Evolutionary conservation across 2,329 filamentous ascomycete species (phyloP).

Genomic region (Diaporthe sp.): DNA sequence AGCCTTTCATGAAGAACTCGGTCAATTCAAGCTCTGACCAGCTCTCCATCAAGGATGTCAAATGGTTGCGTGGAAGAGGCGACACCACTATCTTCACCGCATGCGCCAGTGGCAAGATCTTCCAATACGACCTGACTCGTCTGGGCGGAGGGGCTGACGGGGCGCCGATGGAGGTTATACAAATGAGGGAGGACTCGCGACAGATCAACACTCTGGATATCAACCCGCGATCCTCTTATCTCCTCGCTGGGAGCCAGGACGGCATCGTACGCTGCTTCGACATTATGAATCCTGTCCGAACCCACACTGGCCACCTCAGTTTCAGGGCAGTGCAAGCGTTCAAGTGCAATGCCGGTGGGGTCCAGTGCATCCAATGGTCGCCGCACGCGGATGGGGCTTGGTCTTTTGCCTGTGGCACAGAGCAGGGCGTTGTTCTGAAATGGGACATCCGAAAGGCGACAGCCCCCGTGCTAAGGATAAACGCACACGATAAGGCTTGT

Average conservation of each 20-base stretch:
- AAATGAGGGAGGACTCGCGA: conserved; percentile 71
- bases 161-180: conserved; percentile 65
- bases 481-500: conserved; percentile 72
- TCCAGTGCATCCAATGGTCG: conserved; percentile 75
- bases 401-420: conserved; percentile 74
- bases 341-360: conserved; percentile 66
- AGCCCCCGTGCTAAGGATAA: conserved; percentile 69
- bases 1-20: conserved; percentile 58
- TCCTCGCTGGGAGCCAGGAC: conserved; percentile 75
- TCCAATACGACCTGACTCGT: conserved; percentile 71
- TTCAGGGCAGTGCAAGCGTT: conserved; percentile 62
- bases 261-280: conserved; percentile 74
- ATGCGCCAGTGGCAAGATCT: conserved; percentile 74
- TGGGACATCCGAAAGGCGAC: conserved; percentile 72
- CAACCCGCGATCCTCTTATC: conserved; percentile 68
- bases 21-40: conserved; percentile 63
- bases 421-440: conserved; percentile 71
- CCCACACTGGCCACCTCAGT: conserved; percentile 61
- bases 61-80: conserved; percentile 63
- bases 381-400: conserved; percentile 66
- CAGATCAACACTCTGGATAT: conserved; percentile 75
- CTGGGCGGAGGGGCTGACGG: conserved; percentile 56
- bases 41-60: conserved; percentile 73
- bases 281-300: conserved; percentile 61
- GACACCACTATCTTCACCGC: conserved; percentile 71